phyloP scores from a whole-genome alignment of 768 basidiomycete genomes.

The Suillus lakei region DNA sequence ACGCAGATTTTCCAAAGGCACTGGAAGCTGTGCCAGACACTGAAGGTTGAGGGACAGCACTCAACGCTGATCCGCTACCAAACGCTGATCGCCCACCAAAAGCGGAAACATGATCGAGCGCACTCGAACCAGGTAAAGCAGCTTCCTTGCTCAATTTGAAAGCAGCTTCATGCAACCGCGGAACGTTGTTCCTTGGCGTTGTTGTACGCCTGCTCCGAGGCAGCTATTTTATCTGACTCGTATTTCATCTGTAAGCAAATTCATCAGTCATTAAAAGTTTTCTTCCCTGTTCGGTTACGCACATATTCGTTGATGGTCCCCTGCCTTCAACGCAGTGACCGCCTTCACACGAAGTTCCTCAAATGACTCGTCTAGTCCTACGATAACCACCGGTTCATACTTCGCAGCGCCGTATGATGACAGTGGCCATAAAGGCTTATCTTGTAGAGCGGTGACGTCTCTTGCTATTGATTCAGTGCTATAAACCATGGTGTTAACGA shows the following conservation, averaged over 20 bases:
- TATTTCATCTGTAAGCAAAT: slow-evolving; percentile 49
- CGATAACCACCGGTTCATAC: slow-evolving; percentile 66
- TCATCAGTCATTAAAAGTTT: slow-evolving; percentile 8
- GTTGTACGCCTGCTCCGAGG: slow-evolving; percentile 54
- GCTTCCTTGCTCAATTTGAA: slow-evolving; percentile 42
- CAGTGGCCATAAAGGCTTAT: slow-evolving; percentile 81
- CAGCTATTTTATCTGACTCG: slow-evolving; percentile 57
- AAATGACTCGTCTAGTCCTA: slow-evolving; percentile 70
- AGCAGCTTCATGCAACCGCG: slow-evolving; percentile 58
- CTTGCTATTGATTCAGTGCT: slow-evolving; percentile 66
- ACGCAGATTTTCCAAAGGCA: slow-evolving; percentile 31
- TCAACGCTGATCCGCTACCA: slow-evolving; percentile 43
- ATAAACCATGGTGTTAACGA: slow-evolving; percentile 1
- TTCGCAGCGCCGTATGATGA: slow-evolving; percentile 82
- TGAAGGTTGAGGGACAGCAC: slow-evolving; percentile 30
- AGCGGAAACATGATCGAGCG: slow-evolving; percentile 21
- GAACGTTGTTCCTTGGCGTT: slow-evolving; percentile 54
- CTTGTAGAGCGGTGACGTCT: slow-evolving; percentile 63
- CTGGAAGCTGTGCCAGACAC: slow-evolving; percentile 37
- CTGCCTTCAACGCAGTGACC: slow-evolving; percentile 54
- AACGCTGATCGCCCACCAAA: slow-evolving; percentile 30
- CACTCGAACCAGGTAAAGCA: slow-evolving; percentile 13
- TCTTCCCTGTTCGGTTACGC: slow-evolving; percentile 30
- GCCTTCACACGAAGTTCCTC: slow-evolving; percentile 82
- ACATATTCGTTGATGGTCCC: slow-evolving; percentile 71